phyloP scores from a whole-genome alignment of 768 basidiomycete species.

The Pisolithus tinctorius region DNA sequence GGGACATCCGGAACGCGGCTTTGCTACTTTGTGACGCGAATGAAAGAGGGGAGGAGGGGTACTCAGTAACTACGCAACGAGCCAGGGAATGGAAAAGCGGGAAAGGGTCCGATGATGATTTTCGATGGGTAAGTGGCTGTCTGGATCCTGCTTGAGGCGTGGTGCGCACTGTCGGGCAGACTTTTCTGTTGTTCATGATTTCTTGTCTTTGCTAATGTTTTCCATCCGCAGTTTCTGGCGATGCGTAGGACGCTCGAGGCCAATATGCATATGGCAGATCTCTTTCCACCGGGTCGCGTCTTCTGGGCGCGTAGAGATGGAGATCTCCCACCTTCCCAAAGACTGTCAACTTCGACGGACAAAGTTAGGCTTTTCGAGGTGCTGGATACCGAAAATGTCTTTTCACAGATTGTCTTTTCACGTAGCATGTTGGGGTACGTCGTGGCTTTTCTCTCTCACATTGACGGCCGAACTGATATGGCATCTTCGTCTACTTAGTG shows the following conservation, averaged over 20 bases:
- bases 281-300: conserved; percentile 73
- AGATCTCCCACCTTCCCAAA: conserved; percentile 52
- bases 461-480: background rate
- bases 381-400: conserved; percentile 67
- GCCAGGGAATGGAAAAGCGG: conserved; percentile 62
- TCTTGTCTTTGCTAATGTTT: background rate
- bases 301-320: conserved; percentile 74
- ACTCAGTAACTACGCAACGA: conserved; percentile 33
- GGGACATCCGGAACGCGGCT: conserved; percentile 68
- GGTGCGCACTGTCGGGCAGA: background rate
- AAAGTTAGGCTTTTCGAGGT: conserved; percentile 75
- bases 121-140: conserved; percentile 41
- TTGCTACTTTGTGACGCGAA: conserved; percentile 78
- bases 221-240: conserved; percentile 54
- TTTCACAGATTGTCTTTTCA: conserved; percentile 75
- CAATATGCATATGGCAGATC: conserved; percentile 67
- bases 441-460: background rate
- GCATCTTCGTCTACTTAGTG: conserved; percentile 28
- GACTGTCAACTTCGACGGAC: conserved; percentile 17
- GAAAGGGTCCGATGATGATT: conserved; percentile 44
- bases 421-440: conserved; percentile 74
- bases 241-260: conserved; percentile 81
- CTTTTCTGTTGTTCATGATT: background rate
- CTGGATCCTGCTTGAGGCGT: background rate
- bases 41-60: conserved; percentile 32